Evolutionary conservation across 352 stramenopile species (phyloP).

Genomic region (Phytophthora pini): DNA sequence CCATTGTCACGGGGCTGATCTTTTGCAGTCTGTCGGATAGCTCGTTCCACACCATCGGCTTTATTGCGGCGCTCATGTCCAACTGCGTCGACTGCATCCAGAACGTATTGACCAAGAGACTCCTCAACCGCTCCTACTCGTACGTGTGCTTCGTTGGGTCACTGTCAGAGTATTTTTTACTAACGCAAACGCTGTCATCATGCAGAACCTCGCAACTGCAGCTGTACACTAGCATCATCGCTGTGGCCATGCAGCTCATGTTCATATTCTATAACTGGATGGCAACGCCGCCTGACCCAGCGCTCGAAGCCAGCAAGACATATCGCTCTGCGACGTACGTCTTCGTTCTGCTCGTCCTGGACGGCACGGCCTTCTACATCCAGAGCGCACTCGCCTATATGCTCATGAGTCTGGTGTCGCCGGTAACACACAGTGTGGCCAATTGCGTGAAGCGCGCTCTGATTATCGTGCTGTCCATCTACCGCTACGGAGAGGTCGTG

Average conservation of each 20-base stretch:
- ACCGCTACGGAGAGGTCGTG: slow-evolving; percentile 88
- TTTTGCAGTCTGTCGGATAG: slow-evolving; percentile 89
- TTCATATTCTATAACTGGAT: slow-evolving; percentile 81
- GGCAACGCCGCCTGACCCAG: slow-evolving; percentile 35
- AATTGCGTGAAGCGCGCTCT: slow-evolving; percentile 92
- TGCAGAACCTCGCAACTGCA: slow-evolving; percentile 84
- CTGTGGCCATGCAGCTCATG: slow-evolving; percentile 82
- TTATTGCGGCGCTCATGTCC: slow-evolving; percentile 86
- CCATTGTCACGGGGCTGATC: slow-evolving; percentile 86
- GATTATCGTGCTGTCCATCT: slow-evolving; percentile 92
- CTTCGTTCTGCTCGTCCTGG: slow-evolving; percentile 60
- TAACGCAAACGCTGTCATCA: neutral
- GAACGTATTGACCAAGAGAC: slow-evolving; percentile 91
- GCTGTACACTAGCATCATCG: slow-evolving; percentile 91
- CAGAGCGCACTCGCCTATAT: slow-evolving; percentile 92
- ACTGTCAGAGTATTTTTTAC: neutral
- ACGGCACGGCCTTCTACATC: slow-evolving; percentile 90
- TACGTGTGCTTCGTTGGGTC: slow-evolving; percentile 35
- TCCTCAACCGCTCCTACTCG: slow-evolving; percentile 85
- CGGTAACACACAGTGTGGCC: slow-evolving; percentile 91
- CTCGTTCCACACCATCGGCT: slow-evolving; percentile 90
- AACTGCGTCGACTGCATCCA: slow-evolving; percentile 94
- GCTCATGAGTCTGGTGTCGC: slow-evolving; percentile 92
- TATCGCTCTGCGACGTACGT: slow-evolving; percentile 53
- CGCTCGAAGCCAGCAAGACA: slow-evolving; percentile 30